Base-by-base conservation (phyloP, 495 filamentous ascomycete genomes). In the Beverwykella pulmonaria region DNA sequence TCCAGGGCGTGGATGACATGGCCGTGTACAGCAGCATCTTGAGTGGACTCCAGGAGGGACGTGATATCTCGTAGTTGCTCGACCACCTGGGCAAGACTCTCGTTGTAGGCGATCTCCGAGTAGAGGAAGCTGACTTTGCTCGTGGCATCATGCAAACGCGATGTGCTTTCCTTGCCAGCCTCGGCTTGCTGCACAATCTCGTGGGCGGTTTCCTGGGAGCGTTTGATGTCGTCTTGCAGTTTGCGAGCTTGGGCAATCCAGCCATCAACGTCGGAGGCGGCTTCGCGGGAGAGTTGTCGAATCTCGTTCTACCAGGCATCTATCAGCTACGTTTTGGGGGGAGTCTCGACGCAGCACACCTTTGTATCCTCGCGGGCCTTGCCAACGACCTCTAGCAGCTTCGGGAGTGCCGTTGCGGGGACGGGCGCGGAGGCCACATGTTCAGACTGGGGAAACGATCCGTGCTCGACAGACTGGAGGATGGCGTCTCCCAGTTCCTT, bases 171-270 rank as follows among this genome's bases (percentile, higher is more conserved):
- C 46, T 84, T 80, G 2, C 86, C 87, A 5, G 84, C 82, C 69
- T 91, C 86, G 61, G 91, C 86, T 61, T 89, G 80, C 59, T 84
- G 82, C 9, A 91, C 83, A 50, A 97, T 94, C 49, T 89, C 84
- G 54, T 84, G 86, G 19, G 92, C 91, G 27, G 88, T 87, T 10
- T 82, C 79, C 65, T 88, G 84, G 19, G 91, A 90, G 34, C 82
- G 82, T 69, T 90, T 82, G 62, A 97, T 90, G 69, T 96, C 93
- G 30, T 83, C 81, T 71, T 92, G 89, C n/a, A 96, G 84, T 54
- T 88, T 85, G 74, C 89, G 89, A 32, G 92, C 91, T 75, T 93
- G 90, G 22, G 81, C 75, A 59, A 94, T 89, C 93, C 93, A 97
- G 64, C 86, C 81, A 71, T 91, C 88, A 67, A 94, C 87, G 71